phyloP scores from a whole-genome alignment of 176 grass and related monocot genomes.

The Triticum monococcum region DNA sequence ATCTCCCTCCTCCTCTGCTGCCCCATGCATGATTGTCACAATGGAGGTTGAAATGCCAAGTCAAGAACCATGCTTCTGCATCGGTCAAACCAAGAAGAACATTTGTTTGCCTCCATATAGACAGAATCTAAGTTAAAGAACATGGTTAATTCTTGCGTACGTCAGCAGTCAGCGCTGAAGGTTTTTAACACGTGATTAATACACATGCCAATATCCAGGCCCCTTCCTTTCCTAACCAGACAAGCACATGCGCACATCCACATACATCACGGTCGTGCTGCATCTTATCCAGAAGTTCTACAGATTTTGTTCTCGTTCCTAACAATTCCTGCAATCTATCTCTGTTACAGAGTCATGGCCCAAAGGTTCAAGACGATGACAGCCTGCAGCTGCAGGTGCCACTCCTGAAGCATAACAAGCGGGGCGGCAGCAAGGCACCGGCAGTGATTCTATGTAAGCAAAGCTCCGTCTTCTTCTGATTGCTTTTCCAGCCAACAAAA shows the following conservation, averaged over 20 bases:
- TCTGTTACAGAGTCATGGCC: conserved; percentile 24
- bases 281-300: background rate
- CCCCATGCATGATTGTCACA: too few relatives aligned
- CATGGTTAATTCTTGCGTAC: background rate
- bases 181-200: background rate
- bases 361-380: conserved; percentile 10
- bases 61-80: background rate
- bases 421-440: conserved; percentile 28
- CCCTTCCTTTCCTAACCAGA: background rate
- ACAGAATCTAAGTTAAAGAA: background rate
- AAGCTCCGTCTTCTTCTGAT: background rate
- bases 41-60: background rate
- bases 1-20: background rate
- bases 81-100: background rate
- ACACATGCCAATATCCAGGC: background rate
- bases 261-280: background rate
- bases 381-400: conserved; percentile 10
- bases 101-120: background rate
- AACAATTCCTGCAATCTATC: background rate
- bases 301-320: background rate
- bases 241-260: background rate
- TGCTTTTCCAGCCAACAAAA: background rate
- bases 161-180: background rate
- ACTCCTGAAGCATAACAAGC: conserved; percentile 35
- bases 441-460: conserved; percentile 40